Percentiles rank a stretch among this genome's conserved stretches.
phyloP scores from a whole-genome alignment of 768 basidiomycete genomes.

The Rhodotorula taiwanensis region DNA sequence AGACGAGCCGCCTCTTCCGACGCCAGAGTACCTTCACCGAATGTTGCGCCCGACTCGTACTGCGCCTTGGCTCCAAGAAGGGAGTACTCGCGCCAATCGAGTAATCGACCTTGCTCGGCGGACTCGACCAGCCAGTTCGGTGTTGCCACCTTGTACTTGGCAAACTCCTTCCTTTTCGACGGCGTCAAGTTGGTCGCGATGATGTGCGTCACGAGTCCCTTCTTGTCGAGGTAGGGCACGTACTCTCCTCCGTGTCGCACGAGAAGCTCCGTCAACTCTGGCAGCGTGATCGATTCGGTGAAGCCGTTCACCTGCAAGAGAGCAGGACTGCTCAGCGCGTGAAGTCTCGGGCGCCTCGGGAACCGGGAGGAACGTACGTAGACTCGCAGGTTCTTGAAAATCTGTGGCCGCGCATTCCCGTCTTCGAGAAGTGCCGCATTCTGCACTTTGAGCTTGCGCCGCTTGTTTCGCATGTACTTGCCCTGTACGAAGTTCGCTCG shows the following conservation, averaged over 20 bases:
- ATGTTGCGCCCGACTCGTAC: not conserved
- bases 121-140: conserved; percentile 87
- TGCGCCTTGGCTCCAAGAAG: conserved; percentile 1
- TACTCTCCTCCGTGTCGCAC: conserved; percentile 74
- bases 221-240: conserved; percentile 74
- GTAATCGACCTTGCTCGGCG: conserved; percentile 57
- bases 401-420: conserved; percentile 47
- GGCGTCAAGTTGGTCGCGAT: conserved; percentile 85
- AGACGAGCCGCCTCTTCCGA: conserved; percentile 4
- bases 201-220: conserved; percentile 81
- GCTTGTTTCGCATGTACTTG: conserved; percentile 75
- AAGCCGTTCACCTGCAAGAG: conserved; percentile 71
- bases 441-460: conserved; percentile 81
- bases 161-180: conserved; percentile 79
- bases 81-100: conserved; percentile 69
- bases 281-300: conserved; percentile 61
- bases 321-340: not conserved
- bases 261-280: conserved; percentile 69
- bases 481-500: not conserved
- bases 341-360: no score
- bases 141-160: conserved; percentile 77
- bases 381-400: conserved; percentile 69
- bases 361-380: conserved; percentile 57
- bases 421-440: conserved; percentile 48
- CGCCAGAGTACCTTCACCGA: not conserved